phyloP scores from a whole-genome alignment of 2,329 filamentous ascomycete genomes.

The Tolypocladium inflatum region DNA sequence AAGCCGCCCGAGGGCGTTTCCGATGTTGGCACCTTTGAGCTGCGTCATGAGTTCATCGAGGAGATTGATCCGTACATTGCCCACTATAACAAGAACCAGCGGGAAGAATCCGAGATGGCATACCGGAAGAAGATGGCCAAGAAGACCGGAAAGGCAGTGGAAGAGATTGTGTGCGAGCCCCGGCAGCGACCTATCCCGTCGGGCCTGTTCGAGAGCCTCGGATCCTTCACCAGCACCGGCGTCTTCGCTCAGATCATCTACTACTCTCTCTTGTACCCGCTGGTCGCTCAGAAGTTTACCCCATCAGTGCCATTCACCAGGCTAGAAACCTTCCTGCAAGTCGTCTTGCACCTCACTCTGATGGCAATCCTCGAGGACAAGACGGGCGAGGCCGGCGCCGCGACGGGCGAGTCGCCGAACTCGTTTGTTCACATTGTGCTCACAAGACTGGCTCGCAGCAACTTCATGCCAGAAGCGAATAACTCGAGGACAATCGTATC shows the following conservation, averaged over 20 bases:
- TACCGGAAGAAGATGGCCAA: conserved; percentile 83
- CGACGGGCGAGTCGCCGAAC: conserved; percentile 30
- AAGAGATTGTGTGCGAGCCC: conserved; percentile 88
- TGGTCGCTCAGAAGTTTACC: conserved; percentile 58
- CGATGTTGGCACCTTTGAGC: conserved; percentile 88
- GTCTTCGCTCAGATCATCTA: conserved; percentile 88
- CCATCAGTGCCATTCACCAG: conserved; percentile 71
- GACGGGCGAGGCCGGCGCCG: conserved; percentile 42
- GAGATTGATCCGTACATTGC: conserved; percentile 92
- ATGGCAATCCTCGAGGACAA: conserved; percentile 80
- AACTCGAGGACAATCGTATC: conserved; percentile 53
- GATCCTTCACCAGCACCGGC: conserved; percentile 72
- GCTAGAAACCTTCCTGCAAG: conserved; percentile 84
- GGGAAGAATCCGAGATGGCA: conserved; percentile 85
- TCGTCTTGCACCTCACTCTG: conserved; percentile 78
- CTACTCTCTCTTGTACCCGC: conserved; percentile 74
- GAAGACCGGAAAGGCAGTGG: conserved; percentile 68
- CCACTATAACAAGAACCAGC: conserved; percentile 93
- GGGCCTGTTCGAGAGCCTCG: conserved; percentile 67
- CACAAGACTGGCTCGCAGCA: conserved; percentile 50
- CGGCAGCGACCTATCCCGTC: conserved; percentile 65
- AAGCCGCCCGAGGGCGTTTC: conserved; percentile 83
- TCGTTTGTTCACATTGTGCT: conserved; percentile 71
- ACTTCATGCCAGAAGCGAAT: conserved; percentile 47
- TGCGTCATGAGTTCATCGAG: conserved; percentile 77